Percentiles rank a stretch among this genome's conserved stretches.
phyloP scores from a whole-genome alignment of 352 stramenopile genomes.

The Phytophthora sp. region DNA sequence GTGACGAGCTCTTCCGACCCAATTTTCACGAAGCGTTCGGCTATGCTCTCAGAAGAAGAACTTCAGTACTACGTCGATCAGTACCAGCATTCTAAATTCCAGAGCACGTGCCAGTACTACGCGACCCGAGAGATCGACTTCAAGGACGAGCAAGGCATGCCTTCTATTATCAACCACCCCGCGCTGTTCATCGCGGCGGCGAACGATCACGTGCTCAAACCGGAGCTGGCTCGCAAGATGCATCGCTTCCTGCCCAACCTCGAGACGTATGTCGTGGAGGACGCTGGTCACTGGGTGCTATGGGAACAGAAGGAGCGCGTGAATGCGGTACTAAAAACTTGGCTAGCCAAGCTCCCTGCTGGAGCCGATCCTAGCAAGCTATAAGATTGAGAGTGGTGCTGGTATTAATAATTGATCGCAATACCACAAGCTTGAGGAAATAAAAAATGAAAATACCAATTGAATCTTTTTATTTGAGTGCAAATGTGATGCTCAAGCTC shows the following conservation, averaged over 20 bases:
- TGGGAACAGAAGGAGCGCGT: conserved; percentile 60
- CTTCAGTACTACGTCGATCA: conserved; percentile 67
- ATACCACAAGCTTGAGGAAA: background rate
- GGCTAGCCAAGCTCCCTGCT: conserved; percentile 42
- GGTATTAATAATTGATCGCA: background rate
- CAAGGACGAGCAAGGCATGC: conserved; percentile 45
- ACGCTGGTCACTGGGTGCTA: conserved; percentile 70
- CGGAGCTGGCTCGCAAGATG: conserved; percentile 67
- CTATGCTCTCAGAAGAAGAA: conserved; percentile 59
- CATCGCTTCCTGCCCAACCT: conserved; percentile 53
- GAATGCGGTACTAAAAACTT: conserved; percentile 44
- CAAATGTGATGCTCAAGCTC: background rate
- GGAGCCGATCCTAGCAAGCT: conserved; percentile 30
- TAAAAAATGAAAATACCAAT: background rate
- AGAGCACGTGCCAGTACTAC: conserved; percentile 65
- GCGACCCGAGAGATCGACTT: conserved; percentile 67
- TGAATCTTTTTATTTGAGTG: conserved; percentile 5
- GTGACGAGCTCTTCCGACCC: conserved; percentile 40
- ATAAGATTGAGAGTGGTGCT: conserved; percentile 9
- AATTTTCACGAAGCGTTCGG: conserved; percentile 46
- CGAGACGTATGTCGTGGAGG: conserved; percentile 55
- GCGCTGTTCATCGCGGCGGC: conserved; percentile 70
- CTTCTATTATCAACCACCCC: conserved; percentile 45
- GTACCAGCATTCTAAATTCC: conserved; percentile 62
- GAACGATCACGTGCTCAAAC: conserved; percentile 61